Evolutionary conservation across 31 red algal genomes (phyloP).

Genomic region (Asparagopsis taxiformis): DNA sequence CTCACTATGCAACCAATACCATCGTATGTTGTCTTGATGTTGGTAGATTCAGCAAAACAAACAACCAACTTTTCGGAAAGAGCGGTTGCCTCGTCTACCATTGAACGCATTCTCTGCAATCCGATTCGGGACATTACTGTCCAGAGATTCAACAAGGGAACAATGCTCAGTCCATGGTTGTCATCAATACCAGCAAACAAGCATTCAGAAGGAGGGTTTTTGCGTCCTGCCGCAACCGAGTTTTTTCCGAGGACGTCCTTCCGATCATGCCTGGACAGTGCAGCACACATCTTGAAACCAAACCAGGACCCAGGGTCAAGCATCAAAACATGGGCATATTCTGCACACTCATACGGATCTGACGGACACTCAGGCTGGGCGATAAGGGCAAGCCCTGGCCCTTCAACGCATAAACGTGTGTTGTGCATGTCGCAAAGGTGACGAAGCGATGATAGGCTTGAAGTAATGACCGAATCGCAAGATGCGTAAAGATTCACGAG

Average conservation of each 20-base stretch:
- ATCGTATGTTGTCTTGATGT: constrained; percentile 24
- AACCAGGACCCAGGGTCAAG: constrained; percentile 51
- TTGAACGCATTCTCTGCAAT: constrained; percentile 12
- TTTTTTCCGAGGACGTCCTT: background rate
- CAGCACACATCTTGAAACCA: constrained; percentile 49
- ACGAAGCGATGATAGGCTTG: constrained; percentile 17
- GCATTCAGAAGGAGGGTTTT: too few species aligned
- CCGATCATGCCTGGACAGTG: constrained; percentile 26
- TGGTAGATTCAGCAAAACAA: constrained; percentile 5
- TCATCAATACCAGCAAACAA: too few species aligned
- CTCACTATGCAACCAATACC: constrained; percentile 42
- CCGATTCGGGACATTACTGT: constrained; percentile 40
- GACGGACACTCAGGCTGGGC: constrained; percentile 36
- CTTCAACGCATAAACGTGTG: constrained; percentile 35
- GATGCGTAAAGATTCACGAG: constrained; percentile 26
- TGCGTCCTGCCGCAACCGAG: background rate
- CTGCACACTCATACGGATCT: constrained; percentile 36
- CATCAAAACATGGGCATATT: constrained; percentile 26
- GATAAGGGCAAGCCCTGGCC: constrained; percentile 41
- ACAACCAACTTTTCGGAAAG: constrained; percentile 33
- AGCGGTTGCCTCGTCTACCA: constrained; percentile 22
- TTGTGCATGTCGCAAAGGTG: constrained; percentile 15
- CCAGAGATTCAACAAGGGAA: constrained; percentile 28
- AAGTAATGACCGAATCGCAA: constrained; percentile 40
- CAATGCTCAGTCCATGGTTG: constrained; percentile 15